Percentiles rank a stretch among this genome's conserved stretches.
phyloP scores from a whole-genome alignment of 148 eudicot genomes.

The Rhododendron vialii region DNA sequence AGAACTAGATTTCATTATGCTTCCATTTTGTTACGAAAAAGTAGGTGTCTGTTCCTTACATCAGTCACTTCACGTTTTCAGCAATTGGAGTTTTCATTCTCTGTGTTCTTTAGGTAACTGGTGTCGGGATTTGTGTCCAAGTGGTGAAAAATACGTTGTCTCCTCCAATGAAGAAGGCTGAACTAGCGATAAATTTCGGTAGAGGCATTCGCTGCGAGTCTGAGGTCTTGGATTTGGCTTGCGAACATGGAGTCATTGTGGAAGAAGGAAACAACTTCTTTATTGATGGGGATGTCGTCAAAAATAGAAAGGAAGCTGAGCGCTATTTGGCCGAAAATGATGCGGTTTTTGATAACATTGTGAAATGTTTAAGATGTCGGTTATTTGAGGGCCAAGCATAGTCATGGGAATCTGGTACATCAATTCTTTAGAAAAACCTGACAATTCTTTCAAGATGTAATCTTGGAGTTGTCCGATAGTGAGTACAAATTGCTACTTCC shows the following conservation, averaged over 20 bases:
- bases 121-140: slow-evolving; percentile 71
- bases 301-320: slow-evolving; percentile 44
- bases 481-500: background rate
- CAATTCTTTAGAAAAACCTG: background rate
- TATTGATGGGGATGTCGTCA: slow-evolving; percentile 50
- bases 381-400: slow-evolving; percentile 37
- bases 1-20: background rate
- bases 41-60: background rate
- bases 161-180: slow-evolving; percentile 65
- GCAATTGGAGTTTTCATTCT: background rate
- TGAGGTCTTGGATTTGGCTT: slow-evolving; percentile 79
- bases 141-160: slow-evolving; percentile 90
- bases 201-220: slow-evolving; percentile 67
- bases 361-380: slow-evolving; percentile 50
- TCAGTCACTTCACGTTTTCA: background rate
- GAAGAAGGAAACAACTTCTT: slow-evolving; percentile 52
- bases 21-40: background rate
- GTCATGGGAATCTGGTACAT: background rate
- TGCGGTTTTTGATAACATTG: slow-evolving; percentile 39
- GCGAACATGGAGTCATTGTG: slow-evolving; percentile 64
- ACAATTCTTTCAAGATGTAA: background rate
- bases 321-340: slow-evolving; percentile 53
- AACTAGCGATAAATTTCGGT: slow-evolving; percentile 65
- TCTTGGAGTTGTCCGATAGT: background rate
- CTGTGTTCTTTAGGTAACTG: slow-evolving; percentile 45